Conservation (phyloP, 805 yeast species). For the Nakazawaea sp. region DNA sequence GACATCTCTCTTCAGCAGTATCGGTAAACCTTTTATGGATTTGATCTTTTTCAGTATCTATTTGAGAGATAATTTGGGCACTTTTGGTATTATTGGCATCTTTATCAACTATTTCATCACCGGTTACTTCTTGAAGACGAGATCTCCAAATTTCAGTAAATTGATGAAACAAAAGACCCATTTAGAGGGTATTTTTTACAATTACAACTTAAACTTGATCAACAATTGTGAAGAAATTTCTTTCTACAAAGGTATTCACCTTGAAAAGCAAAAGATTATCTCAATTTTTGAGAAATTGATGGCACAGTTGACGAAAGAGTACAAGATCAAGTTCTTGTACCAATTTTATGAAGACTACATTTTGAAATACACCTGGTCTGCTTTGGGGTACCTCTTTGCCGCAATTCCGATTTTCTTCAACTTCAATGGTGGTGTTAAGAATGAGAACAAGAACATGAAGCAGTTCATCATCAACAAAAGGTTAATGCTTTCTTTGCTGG, state of each 20-base stretch:
- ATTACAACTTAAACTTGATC: constrained; percentile 77
- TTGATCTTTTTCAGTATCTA: constrained; percentile 78
- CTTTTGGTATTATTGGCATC: constrained; percentile 78
- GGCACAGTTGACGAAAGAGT: constrained; percentile 24
- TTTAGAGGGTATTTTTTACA: constrained; percentile 84
- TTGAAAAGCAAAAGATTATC: constrained; percentile 64
- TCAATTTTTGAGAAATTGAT: constrained; percentile 51
- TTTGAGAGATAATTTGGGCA: constrained; percentile 78
- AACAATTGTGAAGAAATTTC: constrained; percentile 92
- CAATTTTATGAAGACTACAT: constrained; percentile 78
- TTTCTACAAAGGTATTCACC: constrained; percentile 79
- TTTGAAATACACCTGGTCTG: constrained; percentile 90
- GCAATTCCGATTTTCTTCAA: constrained; percentile 76
- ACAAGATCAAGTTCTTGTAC: constrained; percentile 58
- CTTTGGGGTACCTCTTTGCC: constrained; percentile 87
- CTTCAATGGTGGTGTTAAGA: constrained; percentile 13
- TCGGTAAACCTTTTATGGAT: constrained; percentile 90
- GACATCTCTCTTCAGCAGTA: constrained; percentile 75
- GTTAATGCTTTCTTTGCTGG: constrained; percentile 84
- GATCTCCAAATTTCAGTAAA: constrained; percentile 82
- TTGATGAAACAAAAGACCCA: constrained; percentile 66
- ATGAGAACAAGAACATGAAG: constrained; percentile 63
- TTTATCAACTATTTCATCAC: constrained; percentile 75
- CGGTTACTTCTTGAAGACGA: constrained; percentile 62
- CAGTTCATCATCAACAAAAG: constrained; percentile 88